phyloP scores from a whole-genome alignment of 75 land plant species.

The Pseudotsuga menziesii region DNA sequence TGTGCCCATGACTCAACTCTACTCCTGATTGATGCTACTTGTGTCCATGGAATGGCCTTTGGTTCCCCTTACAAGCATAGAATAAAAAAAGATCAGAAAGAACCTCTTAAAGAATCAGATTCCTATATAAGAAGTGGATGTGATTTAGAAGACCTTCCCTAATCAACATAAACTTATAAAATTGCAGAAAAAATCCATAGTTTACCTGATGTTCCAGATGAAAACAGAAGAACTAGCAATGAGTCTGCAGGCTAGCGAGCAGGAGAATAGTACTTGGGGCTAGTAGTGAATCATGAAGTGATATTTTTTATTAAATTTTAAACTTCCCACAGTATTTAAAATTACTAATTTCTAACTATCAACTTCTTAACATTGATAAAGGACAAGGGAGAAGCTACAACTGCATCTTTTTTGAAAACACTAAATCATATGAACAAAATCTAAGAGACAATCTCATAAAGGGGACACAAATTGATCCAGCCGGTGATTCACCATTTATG shows the following conservation, averaged over 20 bases:
- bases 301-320: too few species aligned
- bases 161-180: background rate
- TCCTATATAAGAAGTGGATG: background rate
- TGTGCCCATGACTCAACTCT: conserved; percentile 88
- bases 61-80: conserved; percentile 62
- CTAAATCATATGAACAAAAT: background rate
- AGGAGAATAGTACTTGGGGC: conserved; percentile 57
- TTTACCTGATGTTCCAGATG: conserved; percentile 94
- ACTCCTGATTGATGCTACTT: conserved; percentile 66
- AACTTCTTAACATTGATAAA: background rate
- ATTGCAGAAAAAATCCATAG: conserved; percentile 1
- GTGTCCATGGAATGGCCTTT: conserved; percentile 98
- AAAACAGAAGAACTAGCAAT: conserved; percentile 70
- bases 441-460: background rate
- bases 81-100: conserved; percentile 3
- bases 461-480: background rate
- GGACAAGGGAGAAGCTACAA: background rate
- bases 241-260: conserved; percentile 57
- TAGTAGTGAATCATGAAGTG: conserved; percentile 15
- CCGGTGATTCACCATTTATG: background rate
- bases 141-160: background rate
- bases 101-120: too few species aligned
- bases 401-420: background rate
- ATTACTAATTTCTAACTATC: background rate
- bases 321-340: background rate